These are phyloP conservation scores for Globisporangium camurandrum DNA, from an alignment of 352 stramenopile species.

Conservation along the genomic window DNA sequence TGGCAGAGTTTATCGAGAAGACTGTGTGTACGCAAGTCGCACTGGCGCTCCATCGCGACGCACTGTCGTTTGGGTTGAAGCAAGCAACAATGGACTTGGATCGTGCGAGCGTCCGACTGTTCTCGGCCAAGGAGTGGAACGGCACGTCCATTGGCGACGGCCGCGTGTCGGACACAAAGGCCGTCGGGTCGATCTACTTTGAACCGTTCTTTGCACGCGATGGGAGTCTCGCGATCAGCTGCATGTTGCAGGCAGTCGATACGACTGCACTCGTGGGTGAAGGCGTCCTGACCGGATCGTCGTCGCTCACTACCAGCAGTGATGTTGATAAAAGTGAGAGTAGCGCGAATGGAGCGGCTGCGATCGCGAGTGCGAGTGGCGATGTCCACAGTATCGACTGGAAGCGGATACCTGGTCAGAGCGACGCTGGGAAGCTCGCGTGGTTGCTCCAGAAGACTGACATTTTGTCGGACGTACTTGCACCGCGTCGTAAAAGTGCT, in stretches of 20 bases:
- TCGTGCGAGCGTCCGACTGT: conserved; percentile 60
- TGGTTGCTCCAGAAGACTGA: conserved; percentile 70
- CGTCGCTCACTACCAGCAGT: too few relatives aligned
- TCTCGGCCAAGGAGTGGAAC: conserved; percentile 73
- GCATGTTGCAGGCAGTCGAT: conserved; percentile 62
- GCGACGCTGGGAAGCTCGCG: conserved; percentile 56
- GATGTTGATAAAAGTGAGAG: too few relatives aligned
- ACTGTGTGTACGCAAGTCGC: conserved; percentile 74
- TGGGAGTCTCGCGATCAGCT: conserved; percentile 55
- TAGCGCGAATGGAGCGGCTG: too few relatives aligned
- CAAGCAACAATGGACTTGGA: conserved; percentile 75
- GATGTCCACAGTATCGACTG: conserved; percentile 66
- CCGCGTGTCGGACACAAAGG: conserved; percentile 65
- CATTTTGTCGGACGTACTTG: conserved; percentile 30
- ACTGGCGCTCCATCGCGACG: conserved; percentile 57
- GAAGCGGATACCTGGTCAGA: conserved; percentile 69
- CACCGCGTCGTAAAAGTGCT: neutral
- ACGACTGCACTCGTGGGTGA: conserved; percentile 23
- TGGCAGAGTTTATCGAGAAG: conserved; percentile 66
- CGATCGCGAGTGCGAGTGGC: too few relatives aligned
- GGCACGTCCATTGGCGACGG: conserved; percentile 82
- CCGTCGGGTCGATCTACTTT: conserved; percentile 61
- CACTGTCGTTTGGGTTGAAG: conserved; percentile 65
- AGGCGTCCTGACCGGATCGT: conserved; percentile 59
- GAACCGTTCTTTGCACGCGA: conserved; percentile 60